These are phyloP conservation scores for Sphagnum contortum DNA, from an alignment of 225 moss, liverwort and hornwort species.

Conservation along the genomic window DNA sequence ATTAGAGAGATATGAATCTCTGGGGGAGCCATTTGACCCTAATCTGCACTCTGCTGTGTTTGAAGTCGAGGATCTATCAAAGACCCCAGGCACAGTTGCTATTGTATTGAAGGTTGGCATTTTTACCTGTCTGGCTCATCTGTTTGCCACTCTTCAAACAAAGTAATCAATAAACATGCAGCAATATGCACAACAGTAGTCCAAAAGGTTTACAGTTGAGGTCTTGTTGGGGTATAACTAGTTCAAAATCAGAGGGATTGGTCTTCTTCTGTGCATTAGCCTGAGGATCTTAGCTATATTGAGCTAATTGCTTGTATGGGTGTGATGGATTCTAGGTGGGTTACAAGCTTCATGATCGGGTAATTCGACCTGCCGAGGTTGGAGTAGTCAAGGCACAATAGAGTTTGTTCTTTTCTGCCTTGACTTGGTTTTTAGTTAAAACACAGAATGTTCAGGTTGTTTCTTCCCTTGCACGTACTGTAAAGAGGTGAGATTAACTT, in stretches of 20 bases:
- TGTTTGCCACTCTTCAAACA: neutral
- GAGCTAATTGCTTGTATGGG: too few relatives aligned
- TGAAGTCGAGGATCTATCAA: conserved; percentile 64
- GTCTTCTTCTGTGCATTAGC: conserved; percentile 10
- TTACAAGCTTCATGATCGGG: conserved; percentile 71
- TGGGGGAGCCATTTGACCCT: conserved; percentile 66
- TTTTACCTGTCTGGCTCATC: neutral
- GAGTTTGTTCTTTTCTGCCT: too few relatives aligned
- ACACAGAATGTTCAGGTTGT: too few relatives aligned
- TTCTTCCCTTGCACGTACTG: too few relatives aligned
- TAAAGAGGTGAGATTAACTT: too few relatives aligned
- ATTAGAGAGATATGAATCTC: conserved; percentile 64
- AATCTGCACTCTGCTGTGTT: conserved; percentile 79
- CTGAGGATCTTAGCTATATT: too few relatives aligned
- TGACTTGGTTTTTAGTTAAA: too few relatives aligned
- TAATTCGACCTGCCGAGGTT: conserved; percentile 84
- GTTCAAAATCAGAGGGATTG: conserved; percentile 9
- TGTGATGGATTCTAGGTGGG: conserved; percentile 31
- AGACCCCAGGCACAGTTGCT: conserved; percentile 57
- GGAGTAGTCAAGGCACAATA: conserved; percentile 54
- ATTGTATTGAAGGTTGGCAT: conserved; percentile 54
- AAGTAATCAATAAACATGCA: neutral
- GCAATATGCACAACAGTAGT: neutral
- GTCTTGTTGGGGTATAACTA: neutral
- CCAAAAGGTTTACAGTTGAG: neutral